These are phyloP conservation scores for Oenanthe javanica DNA, from an alignment of 140 eudicot species.

Conservation along the genomic window DNA sequence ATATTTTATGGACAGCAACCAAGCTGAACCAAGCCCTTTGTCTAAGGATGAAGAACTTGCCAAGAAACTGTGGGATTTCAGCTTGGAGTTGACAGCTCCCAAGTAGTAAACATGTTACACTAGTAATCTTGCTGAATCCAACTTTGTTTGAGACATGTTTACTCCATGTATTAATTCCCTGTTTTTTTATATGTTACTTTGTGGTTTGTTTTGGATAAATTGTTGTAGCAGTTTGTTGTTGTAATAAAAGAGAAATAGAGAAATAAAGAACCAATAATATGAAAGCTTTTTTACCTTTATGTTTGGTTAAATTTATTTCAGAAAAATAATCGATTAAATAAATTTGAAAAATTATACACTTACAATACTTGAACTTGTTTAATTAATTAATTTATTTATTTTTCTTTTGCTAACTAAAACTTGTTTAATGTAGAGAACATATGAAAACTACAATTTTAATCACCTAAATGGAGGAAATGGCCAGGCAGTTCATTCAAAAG, in stretches of 20 bases:
- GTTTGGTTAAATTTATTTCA: too few species aligned
- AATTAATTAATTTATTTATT: too few species aligned
- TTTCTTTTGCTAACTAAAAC: too few species aligned
- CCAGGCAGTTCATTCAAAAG: too few species aligned
- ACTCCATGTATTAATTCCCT: neutral
- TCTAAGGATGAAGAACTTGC: constrained; percentile 54
- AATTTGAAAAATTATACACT: too few species aligned
- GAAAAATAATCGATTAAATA: too few species aligned
- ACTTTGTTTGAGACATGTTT: neutral
- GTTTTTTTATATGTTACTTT: neutral
- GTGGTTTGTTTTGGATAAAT: neutral
- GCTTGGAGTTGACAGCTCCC: constrained; percentile 31
- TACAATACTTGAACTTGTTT: too few species aligned
- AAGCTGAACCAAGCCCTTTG: constrained; percentile 25
- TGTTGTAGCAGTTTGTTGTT: neutral
- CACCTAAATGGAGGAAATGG: too few species aligned
- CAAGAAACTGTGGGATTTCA: constrained; percentile 81
- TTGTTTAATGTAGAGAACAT: too few species aligned
- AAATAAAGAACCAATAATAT: neutral
- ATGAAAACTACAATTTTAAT: too few species aligned
- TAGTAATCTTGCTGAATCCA: neutral
- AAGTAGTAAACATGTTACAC: constrained; percentile 1
- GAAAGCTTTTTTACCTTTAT: neutral
- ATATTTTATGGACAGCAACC: constrained; percentile 63
- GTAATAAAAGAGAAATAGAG: neutral